Percentiles rank a stretch among this genome's conserved stretches.
phyloP scores from a whole-genome alignment of 1,284 basidiomycete genomes.

The Cutaneotrichosporon sp. region DNA sequence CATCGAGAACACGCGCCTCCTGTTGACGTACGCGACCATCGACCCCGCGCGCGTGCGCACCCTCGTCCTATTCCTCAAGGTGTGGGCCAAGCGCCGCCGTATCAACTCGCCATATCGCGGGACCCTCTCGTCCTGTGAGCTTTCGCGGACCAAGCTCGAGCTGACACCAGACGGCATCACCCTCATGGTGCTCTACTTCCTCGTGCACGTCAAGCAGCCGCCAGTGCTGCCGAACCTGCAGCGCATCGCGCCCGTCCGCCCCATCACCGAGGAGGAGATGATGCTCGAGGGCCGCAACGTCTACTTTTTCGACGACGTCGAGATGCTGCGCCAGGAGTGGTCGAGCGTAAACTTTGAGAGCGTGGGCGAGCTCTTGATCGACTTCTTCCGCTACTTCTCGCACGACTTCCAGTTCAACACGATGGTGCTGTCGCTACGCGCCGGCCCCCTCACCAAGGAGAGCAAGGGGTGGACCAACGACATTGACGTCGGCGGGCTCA shows the following conservation, averaged over 20 bases:
- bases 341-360: slow-evolving; percentile 88
- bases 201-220: slow-evolving; percentile 94
- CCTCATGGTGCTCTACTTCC: slow-evolving; percentile 94
- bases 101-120: slow-evolving; percentile 98
- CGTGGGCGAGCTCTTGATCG: slow-evolving; percentile 95
- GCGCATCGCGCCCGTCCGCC: slow-evolving; percentile 80
- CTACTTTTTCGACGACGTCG: slow-evolving; percentile 98
- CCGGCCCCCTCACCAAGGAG: slow-evolving; percentile 86
- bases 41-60: slow-evolving; percentile 92
- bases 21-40: slow-evolving; percentile 97
- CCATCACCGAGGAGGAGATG: slow-evolving; percentile 82
- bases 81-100: slow-evolving; percentile 97
- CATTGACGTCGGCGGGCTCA: slow-evolving; percentile 58
- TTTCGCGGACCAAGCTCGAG: too few relatives aligned
- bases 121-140: slow-evolving; percentile 79
- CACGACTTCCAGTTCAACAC: slow-evolving; percentile 91
- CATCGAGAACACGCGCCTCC: slow-evolving; percentile 91
- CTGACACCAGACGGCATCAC: slow-evolving; percentile 75
- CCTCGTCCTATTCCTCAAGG: slow-evolving; percentile 95
- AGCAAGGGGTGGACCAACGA: slow-evolving; percentile 92
- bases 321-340: slow-evolving; percentile 83
- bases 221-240: slow-evolving; percentile 89
- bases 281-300: slow-evolving; percentile 83
- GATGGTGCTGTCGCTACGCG: slow-evolving; percentile 87
- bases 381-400: slow-evolving; percentile 96